phyloP scores from a whole-genome alignment of 2,329 filamentous ascomycete species.

The Sporothrix brasiliensis region DNA sequence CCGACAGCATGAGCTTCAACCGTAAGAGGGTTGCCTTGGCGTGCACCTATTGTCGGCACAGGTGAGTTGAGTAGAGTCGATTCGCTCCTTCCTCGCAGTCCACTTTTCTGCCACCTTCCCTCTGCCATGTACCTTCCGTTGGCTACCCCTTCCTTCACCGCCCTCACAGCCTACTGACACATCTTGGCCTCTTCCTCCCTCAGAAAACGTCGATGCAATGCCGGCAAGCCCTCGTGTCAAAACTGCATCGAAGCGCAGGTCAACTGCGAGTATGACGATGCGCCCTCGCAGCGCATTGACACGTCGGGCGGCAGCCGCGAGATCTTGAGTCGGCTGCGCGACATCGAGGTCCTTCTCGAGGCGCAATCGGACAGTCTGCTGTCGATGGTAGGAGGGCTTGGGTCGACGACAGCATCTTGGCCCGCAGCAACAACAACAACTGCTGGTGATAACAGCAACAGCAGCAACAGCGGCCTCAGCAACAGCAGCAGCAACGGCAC shows the following conservation, averaged over 20 bases:
- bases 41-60: conserved; percentile 40
- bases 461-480: not conserved
- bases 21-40: conserved; percentile 41
- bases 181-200: not conserved
- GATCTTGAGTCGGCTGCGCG: conserved; percentile 39
- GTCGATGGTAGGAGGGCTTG: conserved; percentile 31
- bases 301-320: conserved; percentile 40
- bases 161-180: not conserved
- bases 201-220: conserved; percentile 42
- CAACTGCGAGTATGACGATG: conserved; percentile 41
- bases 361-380: conserved; percentile 35
- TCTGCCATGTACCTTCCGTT: not conserved
- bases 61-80: conserved; percentile 33
- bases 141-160: not conserved
- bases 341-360: conserved; percentile 40
- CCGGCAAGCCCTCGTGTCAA: conserved; percentile 38
- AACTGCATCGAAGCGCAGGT: conserved; percentile 40
- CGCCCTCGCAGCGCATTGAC: conserved; percentile 38
- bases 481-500: not conserved
- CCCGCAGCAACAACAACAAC: too few species aligned
- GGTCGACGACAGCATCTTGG: not conserved
- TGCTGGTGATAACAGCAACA: too few species aligned
- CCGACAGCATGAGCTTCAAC: conserved; percentile 39
- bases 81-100: not conserved
- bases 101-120: not conserved